Evolutionary conservation across 306 rosid species (phyloP).

Genomic region (Urtica urens): DNA sequence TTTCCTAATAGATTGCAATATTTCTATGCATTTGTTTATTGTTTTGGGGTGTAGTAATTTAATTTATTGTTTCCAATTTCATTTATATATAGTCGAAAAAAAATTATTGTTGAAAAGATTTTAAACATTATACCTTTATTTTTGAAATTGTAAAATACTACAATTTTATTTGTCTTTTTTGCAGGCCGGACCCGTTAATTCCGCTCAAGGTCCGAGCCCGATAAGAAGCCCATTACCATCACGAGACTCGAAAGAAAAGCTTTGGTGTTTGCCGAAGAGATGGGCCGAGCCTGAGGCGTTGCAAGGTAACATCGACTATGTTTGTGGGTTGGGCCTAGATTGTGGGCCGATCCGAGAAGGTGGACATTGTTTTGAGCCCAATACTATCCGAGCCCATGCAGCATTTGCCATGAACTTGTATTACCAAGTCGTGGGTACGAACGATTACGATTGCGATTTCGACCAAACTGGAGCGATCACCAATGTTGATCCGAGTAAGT

Average conservation of each 20-base stretch:
- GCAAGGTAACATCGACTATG: slow-evolving; percentile 32
- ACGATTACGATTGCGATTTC: slow-evolving; percentile 26
- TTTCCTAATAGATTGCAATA: too few species aligned
- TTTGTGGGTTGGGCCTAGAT: slow-evolving; percentile 35
- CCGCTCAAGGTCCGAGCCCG: neutral
- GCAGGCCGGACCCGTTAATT: neutral
- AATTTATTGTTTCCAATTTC: too few species aligned
- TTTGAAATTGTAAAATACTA: too few species aligned
- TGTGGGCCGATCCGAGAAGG: slow-evolving; percentile 36
- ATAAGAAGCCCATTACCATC: neutral
- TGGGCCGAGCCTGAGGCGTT: slow-evolving; percentile 21
- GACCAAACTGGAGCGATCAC: slow-evolving; percentile 22
- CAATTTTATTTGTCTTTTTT: too few species aligned
- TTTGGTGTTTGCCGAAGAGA: slow-evolving; percentile 23
- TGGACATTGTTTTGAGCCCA: slow-evolving; percentile 32
- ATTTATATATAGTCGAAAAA: too few species aligned
- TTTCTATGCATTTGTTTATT: too few species aligned
- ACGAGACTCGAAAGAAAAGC: neutral
- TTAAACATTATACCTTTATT: too few species aligned
- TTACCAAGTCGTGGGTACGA: slow-evolving; percentile 26
- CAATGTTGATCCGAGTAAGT: slow-evolving; percentile 27
- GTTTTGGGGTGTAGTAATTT: too few species aligned
- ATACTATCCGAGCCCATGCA: slow-evolving; percentile 53
- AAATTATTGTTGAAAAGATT: too few species aligned
- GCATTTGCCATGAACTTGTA: slow-evolving; percentile 56